Base-by-base conservation (phyloP, 2,329 filamentous ascomycete species). In the Hypoxylon sp. region DNA sequence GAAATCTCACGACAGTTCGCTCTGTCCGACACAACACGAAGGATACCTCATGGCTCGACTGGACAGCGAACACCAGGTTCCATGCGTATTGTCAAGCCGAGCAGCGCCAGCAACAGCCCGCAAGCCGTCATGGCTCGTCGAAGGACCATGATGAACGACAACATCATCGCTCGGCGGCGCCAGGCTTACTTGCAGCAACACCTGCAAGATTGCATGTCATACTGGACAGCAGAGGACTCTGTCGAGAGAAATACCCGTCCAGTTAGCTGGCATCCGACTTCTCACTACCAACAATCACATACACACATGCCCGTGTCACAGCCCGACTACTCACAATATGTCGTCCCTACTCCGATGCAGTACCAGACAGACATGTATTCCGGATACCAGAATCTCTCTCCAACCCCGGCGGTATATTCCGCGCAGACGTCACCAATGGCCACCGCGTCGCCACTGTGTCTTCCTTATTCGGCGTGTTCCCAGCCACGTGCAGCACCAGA, bases 231-330 rank as follows among this genome's bases (percentile, higher is more conserved):
- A 29, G 71, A 73, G 54, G 71, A 74, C 21, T 73, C 70, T 3
- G 59, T 73, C 33, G 75, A 72, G 66, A 72, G 75, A 68, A 73
- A 79, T 33, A 75, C 75, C 48, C 83, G 89, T 37, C 89, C 89
- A 4, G 78, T 90, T 41, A 92, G 89, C 78, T 92, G 90, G 90
- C 90, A 92, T 71, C 88, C 89, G 2, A 83, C 83, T 18, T 83
- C 87, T 8, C 79, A 83, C 55, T 73, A 78, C 62, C 70, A 74
- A 53, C 68, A 75, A 55, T 73, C 69, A 27, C 70, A 75, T 13
- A 73, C 74, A 57, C 72, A 74, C 43, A 74, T 77, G 48, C 69
- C 73, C 65, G 60, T 69, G 47, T 68, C 70, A 37, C 76, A 76
- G 17, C 72, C 73, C 54, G 55, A 74, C 42, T 62, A 69, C 24